phyloP scores from a whole-genome alignment of 2,329 filamentous ascomycete genomes.

The Colletotrichum sp. region DNA sequence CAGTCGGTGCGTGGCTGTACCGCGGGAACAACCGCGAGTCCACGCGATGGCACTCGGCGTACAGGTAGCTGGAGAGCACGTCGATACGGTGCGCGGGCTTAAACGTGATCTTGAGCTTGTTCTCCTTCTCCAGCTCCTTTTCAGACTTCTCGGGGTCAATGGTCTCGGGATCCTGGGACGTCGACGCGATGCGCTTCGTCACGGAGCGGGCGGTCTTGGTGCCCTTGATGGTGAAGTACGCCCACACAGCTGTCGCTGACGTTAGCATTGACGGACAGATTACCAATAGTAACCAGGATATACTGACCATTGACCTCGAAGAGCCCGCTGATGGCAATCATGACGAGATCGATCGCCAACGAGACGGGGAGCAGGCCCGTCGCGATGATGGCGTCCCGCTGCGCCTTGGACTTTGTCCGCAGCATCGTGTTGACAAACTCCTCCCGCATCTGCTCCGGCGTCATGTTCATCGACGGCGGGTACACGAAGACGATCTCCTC shows the following conservation, averaged over 20 bases:
- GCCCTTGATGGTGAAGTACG: conserved; percentile 19
- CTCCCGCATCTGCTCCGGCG: conserved; percentile 11
- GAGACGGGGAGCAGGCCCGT: conserved; percentile 12
- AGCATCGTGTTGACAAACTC: conserved; percentile 18
- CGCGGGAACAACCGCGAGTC: conserved; percentile 8
- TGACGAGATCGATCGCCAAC: conserved; percentile 2
- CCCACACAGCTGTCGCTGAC: neutral
- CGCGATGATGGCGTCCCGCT: conserved; percentile 16
- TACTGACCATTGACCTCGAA: conserved; percentile 18
- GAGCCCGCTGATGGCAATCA: conserved; percentile 10
- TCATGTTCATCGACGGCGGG: conserved; percentile 18
- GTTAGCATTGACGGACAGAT: neutral
- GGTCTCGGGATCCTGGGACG: conserved; percentile 11
- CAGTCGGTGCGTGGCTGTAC: conserved; percentile 10
- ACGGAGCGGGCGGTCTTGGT: conserved; percentile 17
- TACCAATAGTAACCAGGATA: neutral
- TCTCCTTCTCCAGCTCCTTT: conserved; percentile 13
- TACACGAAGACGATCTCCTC: conserved; percentile 19
- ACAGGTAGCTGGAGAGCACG: conserved; percentile 3
- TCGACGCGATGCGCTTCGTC: conserved; percentile 10
- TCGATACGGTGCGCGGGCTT: conserved; percentile 5
- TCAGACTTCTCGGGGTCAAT: conserved; percentile 10
- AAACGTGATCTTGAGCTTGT: conserved; percentile 11
- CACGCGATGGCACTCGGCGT: conserved; percentile 14
- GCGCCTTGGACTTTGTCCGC: conserved; percentile 17